Evolutionary conservation across 176 grass and related monocot genomes (phyloP), one percentile per base, ranked within the genome.

Genomic region (Eleusine indica): DNA sequence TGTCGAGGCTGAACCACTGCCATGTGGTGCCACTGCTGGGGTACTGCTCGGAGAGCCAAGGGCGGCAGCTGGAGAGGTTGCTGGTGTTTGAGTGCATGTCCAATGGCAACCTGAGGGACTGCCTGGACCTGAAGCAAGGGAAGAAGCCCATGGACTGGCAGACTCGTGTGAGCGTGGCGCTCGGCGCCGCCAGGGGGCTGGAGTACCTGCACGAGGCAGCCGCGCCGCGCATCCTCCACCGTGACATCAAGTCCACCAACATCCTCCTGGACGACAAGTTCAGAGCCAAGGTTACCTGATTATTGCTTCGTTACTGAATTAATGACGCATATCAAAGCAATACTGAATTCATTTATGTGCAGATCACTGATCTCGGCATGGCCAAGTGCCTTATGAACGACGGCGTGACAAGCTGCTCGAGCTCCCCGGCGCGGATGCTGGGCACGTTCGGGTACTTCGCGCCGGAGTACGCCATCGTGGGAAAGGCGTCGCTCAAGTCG

Each of bases 311-410:
- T 25, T 25, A 25, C 25, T 25, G 25, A 25, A 25, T 25, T 25
- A 76, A 76, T 1, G 35, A 35, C 19, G 19, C 32, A 13, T 41
- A 37, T n/a, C 12, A 15, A 25, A 70, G 38, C 40, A 21, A 17
- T 43, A 46, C 44, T 46, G 44, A 46, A 9, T 4, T 46, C 30
- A 3, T 3, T 10, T 77, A 5, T 0, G 7, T 12, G 83, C 67
- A 94, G 93, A 99, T 99, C 92, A 94, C 93, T 3, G 96, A 99
- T 78, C 93, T 99, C 40, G 93, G 96, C 71, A 99, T 99, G 96
- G 96, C 96, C 41, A 99, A 99, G 73, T 82, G 88, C 87, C 93
- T 99, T 17, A 74, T 90, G 91, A 81, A 91, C 49, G 96, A 99
- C 75, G 96, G 94, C 74, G 84, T 94, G 68, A 82, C 89, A 19